Percentiles rank a stretch among this genome's conserved stretches.
These are phyloP conservation scores for Colletotrichum paranaense DNA, from an alignment of 2,329 filamentous ascomycete species.

Conservation along the genomic window DNA sequence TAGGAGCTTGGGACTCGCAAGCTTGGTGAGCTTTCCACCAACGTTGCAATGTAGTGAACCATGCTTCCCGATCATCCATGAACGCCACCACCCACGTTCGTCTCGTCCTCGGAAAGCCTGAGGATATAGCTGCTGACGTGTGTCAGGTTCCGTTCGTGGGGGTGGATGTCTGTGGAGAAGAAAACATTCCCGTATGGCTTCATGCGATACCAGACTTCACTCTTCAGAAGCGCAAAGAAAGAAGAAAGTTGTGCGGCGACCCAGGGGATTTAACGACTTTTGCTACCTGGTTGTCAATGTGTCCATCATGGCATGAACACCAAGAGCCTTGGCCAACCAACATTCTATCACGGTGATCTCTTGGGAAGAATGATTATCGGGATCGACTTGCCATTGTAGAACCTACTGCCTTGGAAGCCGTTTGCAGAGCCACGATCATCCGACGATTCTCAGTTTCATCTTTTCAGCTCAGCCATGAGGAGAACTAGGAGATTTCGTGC, in stretches of 20 bases:
- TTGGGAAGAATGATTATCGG: background rate
- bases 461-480: background rate
- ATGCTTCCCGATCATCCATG: slow-evolving; percentile 4
- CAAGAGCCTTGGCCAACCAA: background rate
- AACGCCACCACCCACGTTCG: slow-evolving; percentile 4
- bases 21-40: background rate
- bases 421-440: background rate
- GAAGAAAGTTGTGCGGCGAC: background rate
- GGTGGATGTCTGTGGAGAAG: background rate
- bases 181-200: slow-evolving; percentile 23
- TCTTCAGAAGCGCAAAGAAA: too few relatives aligned
- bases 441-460: slow-evolving; percentile 19
- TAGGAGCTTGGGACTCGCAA: background rate
- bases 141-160: slow-evolving; percentile 24
- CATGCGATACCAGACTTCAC: background rate
- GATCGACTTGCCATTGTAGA: slow-evolving; percentile 15
- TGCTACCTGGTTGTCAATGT: background rate
- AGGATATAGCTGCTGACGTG: slow-evolving; percentile 19
- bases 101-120: slow-evolving; percentile 10
- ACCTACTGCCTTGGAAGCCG: background rate
- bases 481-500: background rate
- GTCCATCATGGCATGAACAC: background rate
- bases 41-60: background rate
- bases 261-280: too few relatives aligned
- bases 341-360: background rate